Conservation (phyloP, 2,329 filamentous ascomycete species). For the Xylaria arbuscula region DNA sequence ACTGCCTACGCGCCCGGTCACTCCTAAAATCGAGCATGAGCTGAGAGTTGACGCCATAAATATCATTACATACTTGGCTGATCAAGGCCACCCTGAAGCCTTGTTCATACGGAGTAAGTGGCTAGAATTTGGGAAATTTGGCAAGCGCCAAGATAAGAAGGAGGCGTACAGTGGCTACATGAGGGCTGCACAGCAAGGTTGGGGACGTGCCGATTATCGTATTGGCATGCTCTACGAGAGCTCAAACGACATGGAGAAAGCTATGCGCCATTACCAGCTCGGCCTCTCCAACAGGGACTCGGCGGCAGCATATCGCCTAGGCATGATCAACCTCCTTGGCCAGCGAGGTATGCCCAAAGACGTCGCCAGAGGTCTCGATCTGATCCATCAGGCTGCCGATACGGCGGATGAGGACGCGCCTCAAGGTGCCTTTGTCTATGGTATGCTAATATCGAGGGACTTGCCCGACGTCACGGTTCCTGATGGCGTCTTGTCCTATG, state of each 20-base stretch:
- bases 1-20: slow-evolving; percentile 71
- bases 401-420: slow-evolving; percentile 95
- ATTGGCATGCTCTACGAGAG: slow-evolving; percentile 99
- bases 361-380: slow-evolving; percentile 78
- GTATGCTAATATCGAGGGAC: slow-evolving; percentile 91
- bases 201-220: slow-evolving; percentile 89
- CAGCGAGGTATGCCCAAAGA: slow-evolving; percentile 93
- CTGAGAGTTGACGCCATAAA: slow-evolving; percentile 89
- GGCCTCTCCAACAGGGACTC: slow-evolving; percentile 86
- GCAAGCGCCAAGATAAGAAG: slow-evolving; percentile 88
- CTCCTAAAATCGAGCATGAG: slow-evolving; percentile 89
- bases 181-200: slow-evolving; percentile 85
- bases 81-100: slow-evolving; percentile 92
- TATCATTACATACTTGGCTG: slow-evolving; percentile 88
- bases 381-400: slow-evolving; percentile 85
- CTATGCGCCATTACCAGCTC: slow-evolving; percentile 87
- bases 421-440: slow-evolving; percentile 93
- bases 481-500: slow-evolving; percentile 72
- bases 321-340: slow-evolving; percentile 96
- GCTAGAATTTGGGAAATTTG: slow-evolving; percentile 98
- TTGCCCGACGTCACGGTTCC: slow-evolving; percentile 91
- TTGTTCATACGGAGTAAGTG: slow-evolving; percentile 96
- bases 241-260: slow-evolving; percentile 91
- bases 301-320: slow-evolving; percentile 84
- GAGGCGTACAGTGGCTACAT: slow-evolving; percentile 91